Evolutionary conservation across 768 basidiomycete genomes (phyloP).

Genomic region (Solioccasus polychromus): DNA sequence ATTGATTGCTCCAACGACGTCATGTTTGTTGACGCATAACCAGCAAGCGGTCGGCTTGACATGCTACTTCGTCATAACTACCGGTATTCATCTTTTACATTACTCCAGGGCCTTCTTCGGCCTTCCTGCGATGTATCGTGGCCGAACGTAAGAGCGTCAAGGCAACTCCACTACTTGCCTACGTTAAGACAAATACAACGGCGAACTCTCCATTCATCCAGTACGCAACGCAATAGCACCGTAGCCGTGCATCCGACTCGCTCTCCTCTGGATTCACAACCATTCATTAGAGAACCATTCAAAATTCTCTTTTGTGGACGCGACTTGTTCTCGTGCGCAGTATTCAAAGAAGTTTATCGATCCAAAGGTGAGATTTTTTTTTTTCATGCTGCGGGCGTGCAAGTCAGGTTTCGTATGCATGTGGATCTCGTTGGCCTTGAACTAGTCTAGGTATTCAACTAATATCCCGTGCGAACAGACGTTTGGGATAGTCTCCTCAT

Average conservation of each 20-base stretch:
- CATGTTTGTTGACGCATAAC: too few species aligned
- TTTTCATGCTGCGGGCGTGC: neutral
- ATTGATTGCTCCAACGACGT: too few species aligned
- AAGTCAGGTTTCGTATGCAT: neutral
- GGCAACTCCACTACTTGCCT: too few species aligned
- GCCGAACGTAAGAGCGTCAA: too few species aligned
- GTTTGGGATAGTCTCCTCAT: slow-evolving; percentile 70
- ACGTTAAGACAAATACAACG: neutral
- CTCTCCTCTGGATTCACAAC: neutral
- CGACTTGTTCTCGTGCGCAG: slow-evolving; percentile 80
- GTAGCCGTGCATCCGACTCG: neutral
- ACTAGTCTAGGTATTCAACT: neutral
- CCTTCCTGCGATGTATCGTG: too few species aligned
- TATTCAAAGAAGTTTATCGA: slow-evolving; percentile 60
- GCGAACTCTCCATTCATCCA: neutral
- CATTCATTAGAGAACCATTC: slow-evolving; percentile 39
- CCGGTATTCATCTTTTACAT: neutral
- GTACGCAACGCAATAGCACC: neutral
- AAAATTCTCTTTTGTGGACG: slow-evolving; percentile 87
- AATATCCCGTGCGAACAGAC: slow-evolving; percentile 45
- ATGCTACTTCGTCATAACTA: slow-evolving; percentile 2
- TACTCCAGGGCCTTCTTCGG: neutral
- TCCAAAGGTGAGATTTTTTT: slow-evolving; percentile 51
- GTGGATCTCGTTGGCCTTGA: neutral
- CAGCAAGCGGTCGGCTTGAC: neutral